phyloP scores from a whole-genome alignment of 257 asterid species.

The Ligustrum vulgare region DNA sequence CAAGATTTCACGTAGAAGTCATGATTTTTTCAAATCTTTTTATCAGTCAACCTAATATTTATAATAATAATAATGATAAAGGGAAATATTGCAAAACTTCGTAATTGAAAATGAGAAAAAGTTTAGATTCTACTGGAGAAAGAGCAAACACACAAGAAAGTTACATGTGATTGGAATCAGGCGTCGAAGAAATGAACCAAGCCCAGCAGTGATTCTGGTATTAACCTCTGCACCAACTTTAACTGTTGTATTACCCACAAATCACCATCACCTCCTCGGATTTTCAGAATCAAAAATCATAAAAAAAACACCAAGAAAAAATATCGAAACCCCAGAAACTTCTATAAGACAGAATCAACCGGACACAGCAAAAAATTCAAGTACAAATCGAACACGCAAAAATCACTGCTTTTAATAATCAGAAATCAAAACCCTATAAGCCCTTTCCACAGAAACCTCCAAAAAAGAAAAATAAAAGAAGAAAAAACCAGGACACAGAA shows the following conservation, averaged over 20 bases:
- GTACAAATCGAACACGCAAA: constrained; percentile 41
- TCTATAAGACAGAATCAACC: constrained; percentile 3
- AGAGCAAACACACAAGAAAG: constrained; percentile 3
- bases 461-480: constrained; percentile 2
- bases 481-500: constrained; percentile 10
- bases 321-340: constrained; percentile 22
- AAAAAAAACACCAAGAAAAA: background rate
- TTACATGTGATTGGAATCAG: constrained; percentile 66
- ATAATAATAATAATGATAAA: background rate
- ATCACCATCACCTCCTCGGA: constrained; percentile 37
- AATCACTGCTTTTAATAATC: constrained; percentile 11
- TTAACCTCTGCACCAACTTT: constrained; percentile 53
- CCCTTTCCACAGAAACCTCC: constrained; percentile 33
- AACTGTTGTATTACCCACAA: constrained; percentile 44
- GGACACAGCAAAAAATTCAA: constrained; percentile 23
- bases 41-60: background rate
- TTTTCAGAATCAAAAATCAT: constrained; percentile 11
- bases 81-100: background rate
- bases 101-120: background rate
- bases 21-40: background rate
- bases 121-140: background rate
- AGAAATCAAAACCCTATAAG: constrained; percentile 30
- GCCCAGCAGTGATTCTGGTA: constrained; percentile 50
- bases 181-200: constrained; percentile 70
- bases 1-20: background rate